Percentiles rank a stretch among this genome's conserved stretches.
Conservation (phyloP, 1,284 basidiomycete genomes). For the Pseudozyma sp. region DNA sequence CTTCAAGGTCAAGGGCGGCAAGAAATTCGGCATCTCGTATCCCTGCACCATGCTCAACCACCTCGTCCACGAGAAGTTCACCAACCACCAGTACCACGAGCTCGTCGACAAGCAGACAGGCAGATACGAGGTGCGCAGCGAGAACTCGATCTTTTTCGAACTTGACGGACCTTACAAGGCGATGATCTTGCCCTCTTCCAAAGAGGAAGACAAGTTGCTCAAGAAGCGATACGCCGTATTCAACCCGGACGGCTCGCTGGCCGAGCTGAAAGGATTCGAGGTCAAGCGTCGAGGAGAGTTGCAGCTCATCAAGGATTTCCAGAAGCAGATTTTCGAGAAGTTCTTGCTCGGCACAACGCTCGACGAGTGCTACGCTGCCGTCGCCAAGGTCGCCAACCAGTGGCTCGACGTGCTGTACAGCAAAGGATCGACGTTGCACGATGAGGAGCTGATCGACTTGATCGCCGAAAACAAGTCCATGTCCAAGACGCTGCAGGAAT, state of each 20-base stretch:
- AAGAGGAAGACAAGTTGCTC: conserved; percentile 97
- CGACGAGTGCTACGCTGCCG: conserved; percentile 93
- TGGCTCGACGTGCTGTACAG: conserved; percentile 97
- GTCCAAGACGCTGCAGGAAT: conserved; percentile 96
- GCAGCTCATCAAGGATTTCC: conserved; percentile 99
- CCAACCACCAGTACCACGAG: conserved; percentile 98
- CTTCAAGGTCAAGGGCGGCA: conserved; percentile 89
- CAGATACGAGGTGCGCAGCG: conserved; percentile 86
- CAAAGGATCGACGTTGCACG: conserved; percentile 83
- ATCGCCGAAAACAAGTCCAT: conserved; percentile 99
- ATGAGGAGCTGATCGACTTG: conserved; percentile 94
- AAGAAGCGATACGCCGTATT: conserved; percentile 99
- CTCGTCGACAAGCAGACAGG: conserved; percentile 83
- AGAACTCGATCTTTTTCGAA: conserved; percentile 99
- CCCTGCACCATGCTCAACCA: conserved; percentile 99
- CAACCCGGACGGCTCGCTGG: conserved; percentile 95
- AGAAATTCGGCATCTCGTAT: conserved; percentile 91
- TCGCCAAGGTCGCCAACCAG: conserved; percentile 92
- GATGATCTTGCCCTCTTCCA: conserved; percentile 98
- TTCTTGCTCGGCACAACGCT: conserved; percentile 92
- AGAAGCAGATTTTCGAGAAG: conserved; percentile 97
- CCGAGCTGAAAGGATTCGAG: conserved; percentile 98
- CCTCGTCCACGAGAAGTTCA: conserved; percentile 93
- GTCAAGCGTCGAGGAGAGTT: conserved; percentile 98
- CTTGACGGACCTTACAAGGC: conserved; percentile 98